phyloP scores from a whole-genome alignment of 495 filamentous ascomycete species.

The Penicillium tannophilum region DNA sequence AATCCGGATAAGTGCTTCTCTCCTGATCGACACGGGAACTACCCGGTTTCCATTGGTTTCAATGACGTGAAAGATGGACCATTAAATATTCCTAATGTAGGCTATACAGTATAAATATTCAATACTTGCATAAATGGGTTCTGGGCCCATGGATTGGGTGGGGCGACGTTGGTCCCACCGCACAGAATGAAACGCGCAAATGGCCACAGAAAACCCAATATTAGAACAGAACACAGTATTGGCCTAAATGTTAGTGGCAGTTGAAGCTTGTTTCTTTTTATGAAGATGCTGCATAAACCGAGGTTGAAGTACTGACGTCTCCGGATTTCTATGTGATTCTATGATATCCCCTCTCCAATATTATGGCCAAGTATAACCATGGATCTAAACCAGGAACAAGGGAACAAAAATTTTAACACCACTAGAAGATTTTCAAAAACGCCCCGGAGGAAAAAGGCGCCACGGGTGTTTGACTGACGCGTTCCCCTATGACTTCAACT shows the following conservation, averaged over 20 bases:
- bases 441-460: neutral
- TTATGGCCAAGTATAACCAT: neutral
- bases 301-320: neutral
- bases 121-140: neutral
- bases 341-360: neutral
- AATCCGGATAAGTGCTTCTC: neutral
- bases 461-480: constrained; percentile 15
- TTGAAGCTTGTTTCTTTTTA: neutral
- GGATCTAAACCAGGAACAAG: neutral
- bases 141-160: neutral
- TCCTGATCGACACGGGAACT: neutral
- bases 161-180: neutral
- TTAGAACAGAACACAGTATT: neutral
- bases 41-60: neutral
- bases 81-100: neutral
- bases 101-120: neutral
- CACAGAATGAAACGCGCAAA: neutral
- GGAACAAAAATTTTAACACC: neutral
- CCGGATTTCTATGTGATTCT: neutral
- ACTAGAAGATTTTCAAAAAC: neutral
- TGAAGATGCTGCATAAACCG: neutral
- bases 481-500: constrained; percentile 25
- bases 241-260: neutral
- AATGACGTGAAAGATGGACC: neutral
- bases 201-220: neutral